Evolutionary conservation across 108 stramenopile species (phyloP).

Genomic region (Nitzschia palea): DNA sequence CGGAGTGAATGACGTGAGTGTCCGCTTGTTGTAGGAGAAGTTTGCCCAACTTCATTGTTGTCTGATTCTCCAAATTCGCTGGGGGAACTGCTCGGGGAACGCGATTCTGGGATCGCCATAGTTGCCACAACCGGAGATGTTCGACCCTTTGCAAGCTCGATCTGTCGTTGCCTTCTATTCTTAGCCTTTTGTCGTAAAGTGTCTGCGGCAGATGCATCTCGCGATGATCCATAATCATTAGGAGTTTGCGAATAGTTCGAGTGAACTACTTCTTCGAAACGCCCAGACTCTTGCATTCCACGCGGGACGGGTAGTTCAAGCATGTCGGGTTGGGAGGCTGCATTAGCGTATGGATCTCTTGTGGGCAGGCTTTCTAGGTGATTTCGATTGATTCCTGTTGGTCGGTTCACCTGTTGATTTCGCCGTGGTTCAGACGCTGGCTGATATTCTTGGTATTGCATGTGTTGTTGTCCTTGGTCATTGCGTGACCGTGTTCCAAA

Average conservation of each 20-base stretch:
- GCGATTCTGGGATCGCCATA: background rate
- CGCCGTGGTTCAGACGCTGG: too few species aligned
- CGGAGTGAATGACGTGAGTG: slow-evolving; percentile 4
- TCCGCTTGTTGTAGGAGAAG: background rate
- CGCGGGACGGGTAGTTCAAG: background rate
- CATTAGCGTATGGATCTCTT: background rate
- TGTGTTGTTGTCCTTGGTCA: too few species aligned
- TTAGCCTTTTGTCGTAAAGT: background rate
- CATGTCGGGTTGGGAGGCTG: background rate
- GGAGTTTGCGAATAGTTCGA: background rate
- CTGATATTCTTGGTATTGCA: too few species aligned
- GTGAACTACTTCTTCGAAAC: background rate
- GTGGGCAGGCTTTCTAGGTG: background rate
- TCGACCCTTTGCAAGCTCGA: background rate
- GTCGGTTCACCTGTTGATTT: too few species aligned
- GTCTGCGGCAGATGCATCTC: background rate
- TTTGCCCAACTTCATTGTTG: background rate
- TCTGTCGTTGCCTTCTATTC: slow-evolving; percentile 6
- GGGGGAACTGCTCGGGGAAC: slow-evolving; percentile 2
- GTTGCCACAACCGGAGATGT: background rate
- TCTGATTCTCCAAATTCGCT: background rate
- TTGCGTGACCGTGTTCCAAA: too few species aligned
- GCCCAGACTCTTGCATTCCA: slow-evolving; percentile 16
- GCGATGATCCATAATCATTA: background rate
- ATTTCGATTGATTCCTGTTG: too few species aligned